Conservation (phyloP, 169 alveolate genomes). For the Plasmodium vinckei region DNA sequence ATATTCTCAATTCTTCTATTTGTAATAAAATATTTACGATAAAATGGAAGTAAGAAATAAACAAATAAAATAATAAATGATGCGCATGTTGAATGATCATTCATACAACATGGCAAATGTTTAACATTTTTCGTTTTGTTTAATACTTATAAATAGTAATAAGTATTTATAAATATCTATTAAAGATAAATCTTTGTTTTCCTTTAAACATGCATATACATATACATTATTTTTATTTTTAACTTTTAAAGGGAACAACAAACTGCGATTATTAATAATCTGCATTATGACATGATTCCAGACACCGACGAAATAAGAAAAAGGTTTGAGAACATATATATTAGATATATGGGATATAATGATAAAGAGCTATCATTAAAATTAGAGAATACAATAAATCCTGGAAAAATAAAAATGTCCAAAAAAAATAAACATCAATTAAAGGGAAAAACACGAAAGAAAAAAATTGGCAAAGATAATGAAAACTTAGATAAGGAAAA, state of each 20-base stretch:
- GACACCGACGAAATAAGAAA: slow-evolving; percentile 51
- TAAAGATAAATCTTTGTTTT: neutral
- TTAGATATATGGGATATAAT: slow-evolving; percentile 63
- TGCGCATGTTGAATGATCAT: neutral
- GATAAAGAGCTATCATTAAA: slow-evolving; percentile 1
- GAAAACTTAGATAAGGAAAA: slow-evolving; percentile 24
- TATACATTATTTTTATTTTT: slow-evolving; percentile 13
- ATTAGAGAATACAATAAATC: slow-evolving; percentile 3
- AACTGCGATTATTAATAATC: slow-evolving; percentile 21
- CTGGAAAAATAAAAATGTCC: slow-evolving; percentile 12
- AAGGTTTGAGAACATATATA: slow-evolving; percentile 43
- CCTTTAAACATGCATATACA: neutral
- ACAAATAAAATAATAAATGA: neutral
- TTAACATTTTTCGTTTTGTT: too few species aligned
- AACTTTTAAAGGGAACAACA: slow-evolving; percentile 32
- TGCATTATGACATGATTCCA: slow-evolving; percentile 71
- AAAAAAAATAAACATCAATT: slow-evolving; percentile 36
- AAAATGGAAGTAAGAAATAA: slow-evolving; percentile 44
- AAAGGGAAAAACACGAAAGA: slow-evolving; percentile 38
- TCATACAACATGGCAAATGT: too few species aligned
- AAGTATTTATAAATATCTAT: neutral
- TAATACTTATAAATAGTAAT: too few species aligned
- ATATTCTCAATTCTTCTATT: slow-evolving; percentile 31
- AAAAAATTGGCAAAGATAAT: slow-evolving; percentile 16
- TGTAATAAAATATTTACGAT: slow-evolving; percentile 51